A percentile compares a stretch with the other conserved stretches of the same genome.
Conservation (phyloP, 2,329 filamentous ascomycete genomes). For the Lithohypha guttulata region DNA sequence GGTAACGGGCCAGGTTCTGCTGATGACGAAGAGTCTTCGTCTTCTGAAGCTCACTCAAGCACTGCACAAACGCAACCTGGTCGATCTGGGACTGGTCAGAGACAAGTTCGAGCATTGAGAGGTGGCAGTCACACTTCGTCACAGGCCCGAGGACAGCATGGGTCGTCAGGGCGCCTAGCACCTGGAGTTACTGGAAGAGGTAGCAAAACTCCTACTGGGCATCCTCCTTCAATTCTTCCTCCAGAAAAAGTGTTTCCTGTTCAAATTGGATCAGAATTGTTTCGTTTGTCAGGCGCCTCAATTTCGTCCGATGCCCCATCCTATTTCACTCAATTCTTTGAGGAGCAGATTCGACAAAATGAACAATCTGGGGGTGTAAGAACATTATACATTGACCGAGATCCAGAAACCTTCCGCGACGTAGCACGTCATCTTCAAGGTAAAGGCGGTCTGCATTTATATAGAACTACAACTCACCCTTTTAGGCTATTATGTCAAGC, state of each 20-base stretch:
- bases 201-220: constrained; percentile 16
- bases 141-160: not conserved
- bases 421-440: constrained; percentile 83
- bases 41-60: constrained; percentile 7
- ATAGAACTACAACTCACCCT: no score
- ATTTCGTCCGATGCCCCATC: constrained; percentile 71
- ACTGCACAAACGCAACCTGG: not conserved
- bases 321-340: constrained; percentile 92
- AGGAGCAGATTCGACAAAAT: constrained; percentile 61
- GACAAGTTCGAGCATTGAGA: not conserved
- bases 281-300: constrained; percentile 57
- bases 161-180: not conserved
- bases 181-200: constrained; percentile 7
- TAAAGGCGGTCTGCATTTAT: no score
- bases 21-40: constrained; percentile 19
- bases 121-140: not conserved
- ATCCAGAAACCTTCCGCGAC: constrained; percentile 77
- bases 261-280: constrained; percentile 59
- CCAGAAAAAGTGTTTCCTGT: constrained; percentile 57
- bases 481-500: constrained; percentile 68
- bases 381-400: constrained; percentile 89
- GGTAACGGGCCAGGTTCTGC: constrained; percentile 16
- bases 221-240: constrained; percentile 32
- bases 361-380: constrained; percentile 53
- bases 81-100: not conserved